Evolutionary conservation across 331 rosid species (phyloP).

Genomic region (Spiraea crenata): DNA sequence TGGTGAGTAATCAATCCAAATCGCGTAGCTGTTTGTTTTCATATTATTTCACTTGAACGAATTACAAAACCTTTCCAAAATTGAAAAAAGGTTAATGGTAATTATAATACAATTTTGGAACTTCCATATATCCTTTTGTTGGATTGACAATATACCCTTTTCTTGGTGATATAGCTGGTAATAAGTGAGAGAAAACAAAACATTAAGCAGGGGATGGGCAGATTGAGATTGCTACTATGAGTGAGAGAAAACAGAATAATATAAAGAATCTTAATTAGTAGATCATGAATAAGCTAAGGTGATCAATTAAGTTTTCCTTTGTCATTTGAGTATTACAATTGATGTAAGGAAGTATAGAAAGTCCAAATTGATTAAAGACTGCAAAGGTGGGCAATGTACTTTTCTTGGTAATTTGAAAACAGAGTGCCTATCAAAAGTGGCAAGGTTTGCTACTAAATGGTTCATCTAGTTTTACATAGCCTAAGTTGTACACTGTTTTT

Average conservation of each 20-base stretch:
- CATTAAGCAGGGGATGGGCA: too few species aligned
- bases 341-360: too few species aligned
- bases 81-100: too few species aligned
- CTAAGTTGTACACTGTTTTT: too few species aligned
- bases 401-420: too few species aligned
- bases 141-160: not conserved
- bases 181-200: conserved; percentile 1
- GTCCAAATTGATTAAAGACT: too few species aligned
- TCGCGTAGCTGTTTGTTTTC: not conserved
- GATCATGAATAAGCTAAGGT: not conserved
- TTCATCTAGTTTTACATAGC: too few species aligned
- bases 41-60: not conserved
- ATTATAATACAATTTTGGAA: not conserved
- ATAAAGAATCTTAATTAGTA: not conserved
- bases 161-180: not conserved
- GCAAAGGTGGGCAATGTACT: too few species aligned
- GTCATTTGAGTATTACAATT: not conserved
- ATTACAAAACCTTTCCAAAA: not conserved
- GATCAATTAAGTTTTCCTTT: not conserved
- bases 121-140: not conserved
- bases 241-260: not conserved
- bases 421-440: too few species aligned
- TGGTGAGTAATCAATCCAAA: not conserved
- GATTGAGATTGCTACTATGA: not conserved
- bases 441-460: too few species aligned